A percentile compares a stretch with the other conserved stretches of the same genome.
phyloP scores from a whole-genome alignment of 2,329 filamentous ascomycete species.

The Exophiala aquamarina region DNA sequence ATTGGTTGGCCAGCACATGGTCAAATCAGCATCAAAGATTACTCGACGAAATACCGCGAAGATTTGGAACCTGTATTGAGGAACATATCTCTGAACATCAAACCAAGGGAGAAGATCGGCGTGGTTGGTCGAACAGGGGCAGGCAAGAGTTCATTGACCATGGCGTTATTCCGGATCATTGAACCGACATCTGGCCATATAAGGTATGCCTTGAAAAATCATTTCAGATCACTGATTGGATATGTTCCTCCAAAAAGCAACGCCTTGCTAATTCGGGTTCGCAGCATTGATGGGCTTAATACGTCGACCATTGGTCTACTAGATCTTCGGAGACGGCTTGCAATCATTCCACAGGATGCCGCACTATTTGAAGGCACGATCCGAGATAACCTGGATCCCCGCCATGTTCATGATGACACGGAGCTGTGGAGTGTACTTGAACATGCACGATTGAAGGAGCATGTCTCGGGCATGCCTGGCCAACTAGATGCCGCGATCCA shows the following conservation, averaged over 20 bases:
- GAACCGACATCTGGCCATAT: conserved; percentile 82
- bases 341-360: conserved; percentile 97
- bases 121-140: conserved; percentile 95
- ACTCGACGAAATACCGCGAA: conserved; percentile 87
- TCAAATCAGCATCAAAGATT: conserved; percentile 86
- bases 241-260: background rate
- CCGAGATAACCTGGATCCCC: conserved; percentile 92
- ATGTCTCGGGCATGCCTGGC: conserved; percentile 81
- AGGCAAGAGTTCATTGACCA: conserved; percentile 89
- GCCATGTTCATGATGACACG: conserved; percentile 92
- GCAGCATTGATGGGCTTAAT: conserved; percentile 80
- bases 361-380: conserved; percentile 92
- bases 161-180: conserved; percentile 93
- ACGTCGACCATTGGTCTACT: conserved; percentile 87
- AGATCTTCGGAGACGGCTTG: conserved; percentile 82
- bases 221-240: background rate
- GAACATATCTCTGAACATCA: conserved; percentile 88
- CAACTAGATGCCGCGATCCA: conserved; percentile 86
- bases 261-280: background rate
- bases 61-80: conserved; percentile 90
- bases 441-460: conserved; percentile 89
- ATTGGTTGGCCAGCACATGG: conserved; percentile 91
- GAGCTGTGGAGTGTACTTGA: conserved; percentile 95
- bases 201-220: conserved; percentile 34
- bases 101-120: conserved; percentile 95